These are phyloP conservation scores for Kluyveromyces sp. DNA, from an alignment of 1,139 yeast genomes.

Conservation along the genomic window DNA sequence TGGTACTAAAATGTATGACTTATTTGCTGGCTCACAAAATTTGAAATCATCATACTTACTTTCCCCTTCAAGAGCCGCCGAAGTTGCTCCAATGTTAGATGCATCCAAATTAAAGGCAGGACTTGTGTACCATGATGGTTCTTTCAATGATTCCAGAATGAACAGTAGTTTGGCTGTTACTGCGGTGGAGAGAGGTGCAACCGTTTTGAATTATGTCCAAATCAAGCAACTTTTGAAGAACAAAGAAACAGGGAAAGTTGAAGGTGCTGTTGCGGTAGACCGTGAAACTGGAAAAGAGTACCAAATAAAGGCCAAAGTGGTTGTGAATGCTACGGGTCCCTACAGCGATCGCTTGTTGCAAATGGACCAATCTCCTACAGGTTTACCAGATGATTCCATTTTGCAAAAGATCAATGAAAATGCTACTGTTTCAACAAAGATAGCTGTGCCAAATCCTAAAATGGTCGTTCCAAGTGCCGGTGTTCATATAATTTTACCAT, in stretches of 20 bases:
- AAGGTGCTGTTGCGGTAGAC: constrained; percentile 73
- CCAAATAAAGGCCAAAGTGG: constrained; percentile 58
- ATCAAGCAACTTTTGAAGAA: constrained; percentile 71
- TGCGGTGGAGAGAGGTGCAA: constrained; percentile 83
- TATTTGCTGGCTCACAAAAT: constrained; percentile 87
- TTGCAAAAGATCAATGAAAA: constrained; percentile 27
- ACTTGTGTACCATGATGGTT: constrained; percentile 90
- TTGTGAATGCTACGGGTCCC: constrained; percentile 94
- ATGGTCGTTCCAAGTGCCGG: constrained; percentile 92
- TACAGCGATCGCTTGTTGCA: constrained; percentile 77
- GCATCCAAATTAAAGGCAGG: constrained; percentile 77
- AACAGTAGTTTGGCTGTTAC: constrained; percentile 80
- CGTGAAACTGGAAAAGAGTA: constrained; percentile 61
- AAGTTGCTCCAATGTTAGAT: constrained; percentile 84
- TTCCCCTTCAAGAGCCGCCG: constrained; percentile 58
- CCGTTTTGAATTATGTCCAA: constrained; percentile 78
- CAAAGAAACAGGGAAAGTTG: constrained; percentile 46
- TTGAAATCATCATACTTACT: constrained; percentile 71
- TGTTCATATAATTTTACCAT: constrained; percentile 88
- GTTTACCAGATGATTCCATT: constrained; percentile 47
- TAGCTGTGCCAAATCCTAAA: constrained; percentile 38
- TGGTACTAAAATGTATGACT: constrained; percentile 88
- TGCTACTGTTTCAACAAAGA: constrained; percentile 14
- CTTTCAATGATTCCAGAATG: constrained; percentile 89
- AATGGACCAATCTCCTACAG: constrained; percentile 71